Evolutionary conservation across 2,329 filamentous ascomycete genomes (phyloP).

Genomic region (Aspergillus sp.): DNA sequence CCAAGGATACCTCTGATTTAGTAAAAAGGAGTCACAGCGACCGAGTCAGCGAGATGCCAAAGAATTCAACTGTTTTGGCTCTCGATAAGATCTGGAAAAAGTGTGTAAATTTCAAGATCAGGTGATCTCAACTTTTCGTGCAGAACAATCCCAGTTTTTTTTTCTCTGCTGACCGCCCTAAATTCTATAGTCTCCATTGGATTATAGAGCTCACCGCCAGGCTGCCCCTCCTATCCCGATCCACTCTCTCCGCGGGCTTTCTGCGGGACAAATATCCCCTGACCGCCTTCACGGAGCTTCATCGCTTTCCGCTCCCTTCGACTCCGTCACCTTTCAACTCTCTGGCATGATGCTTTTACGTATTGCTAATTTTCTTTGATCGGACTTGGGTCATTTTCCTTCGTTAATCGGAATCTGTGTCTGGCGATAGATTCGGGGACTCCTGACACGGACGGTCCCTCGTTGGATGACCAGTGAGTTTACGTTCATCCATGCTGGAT

Average conservation of each 20-base stretch:
- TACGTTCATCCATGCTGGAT: too few species aligned
- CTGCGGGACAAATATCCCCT: conserved; percentile 9
- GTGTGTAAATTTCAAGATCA: conserved; percentile 36
- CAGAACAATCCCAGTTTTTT: conserved; percentile 20
- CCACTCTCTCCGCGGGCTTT: conserved; percentile 1
- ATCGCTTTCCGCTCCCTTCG: not conserved
- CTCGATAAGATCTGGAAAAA: conserved; percentile 17
- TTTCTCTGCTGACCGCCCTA: conserved; percentile 19
- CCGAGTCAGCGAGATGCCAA: not conserved
- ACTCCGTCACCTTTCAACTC: not conserved
- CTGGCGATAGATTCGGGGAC: too few species aligned
- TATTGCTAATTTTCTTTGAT: not conserved
- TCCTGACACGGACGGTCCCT: too few species aligned
- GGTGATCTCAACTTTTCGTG: conserved; percentile 34
- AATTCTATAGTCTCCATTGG: not conserved
- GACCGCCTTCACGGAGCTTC: conserved; percentile 10
- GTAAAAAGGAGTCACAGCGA: not conserved
- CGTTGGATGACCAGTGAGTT: too few species aligned
- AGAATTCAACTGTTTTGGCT: not conserved
- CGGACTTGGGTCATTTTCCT: too few species aligned
- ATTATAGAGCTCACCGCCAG: not conserved
- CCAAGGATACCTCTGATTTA: not conserved
- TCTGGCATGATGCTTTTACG: not conserved
- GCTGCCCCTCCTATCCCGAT: conserved; percentile 8
- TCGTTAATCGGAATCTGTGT: too few species aligned